Conservation (phyloP, 371 early-diverging fungal genomes). For the Capillidium rhysosporum region DNA sequence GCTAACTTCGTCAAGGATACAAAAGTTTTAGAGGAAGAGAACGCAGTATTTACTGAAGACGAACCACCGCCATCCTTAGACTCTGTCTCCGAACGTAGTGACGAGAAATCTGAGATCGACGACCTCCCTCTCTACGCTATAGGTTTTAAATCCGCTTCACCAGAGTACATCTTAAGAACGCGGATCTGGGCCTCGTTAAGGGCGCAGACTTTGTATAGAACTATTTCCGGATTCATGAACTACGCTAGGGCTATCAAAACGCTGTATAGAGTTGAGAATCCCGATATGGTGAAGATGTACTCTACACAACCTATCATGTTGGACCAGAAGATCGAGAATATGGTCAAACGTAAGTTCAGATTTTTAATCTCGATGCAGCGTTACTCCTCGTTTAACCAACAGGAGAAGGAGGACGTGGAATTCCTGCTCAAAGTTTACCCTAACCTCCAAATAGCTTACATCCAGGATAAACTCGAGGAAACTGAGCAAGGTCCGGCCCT, state of each 20-base stretch:
- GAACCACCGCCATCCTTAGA: constrained; percentile 4
- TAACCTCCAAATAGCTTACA: constrained; percentile 60
- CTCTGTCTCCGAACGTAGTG: constrained; percentile 3
- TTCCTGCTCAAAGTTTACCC: constrained; percentile 58
- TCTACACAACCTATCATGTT: constrained; percentile 33
- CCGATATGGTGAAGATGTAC: constrained; percentile 39
- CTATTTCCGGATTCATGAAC: constrained; percentile 80
- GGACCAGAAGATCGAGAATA: constrained; percentile 40
- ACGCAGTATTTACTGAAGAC: constrained; percentile 12
- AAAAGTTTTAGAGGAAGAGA: constrained; percentile 54
- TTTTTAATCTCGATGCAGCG: constrained; percentile 82
- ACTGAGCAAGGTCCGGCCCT: constrained; percentile 21
- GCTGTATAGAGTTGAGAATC: constrained; percentile 62
- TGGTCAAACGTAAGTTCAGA: constrained; percentile 56
- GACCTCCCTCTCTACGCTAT: constrained; percentile 65
- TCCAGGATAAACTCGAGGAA: constrained; percentile 35
- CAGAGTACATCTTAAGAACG: constrained; percentile 64
- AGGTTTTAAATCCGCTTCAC: constrained; percentile 61
- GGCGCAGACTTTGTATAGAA: constrained; percentile 78
- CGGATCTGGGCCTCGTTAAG: constrained; percentile 82
- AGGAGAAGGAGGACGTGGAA: constrained; percentile 59
- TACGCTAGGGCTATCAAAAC: constrained; percentile 66
- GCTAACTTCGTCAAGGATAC: constrained; percentile 82
- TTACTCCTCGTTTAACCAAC: constrained; percentile 44
- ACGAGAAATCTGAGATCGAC: constrained; percentile 13